Evolutionary conservation across 805 yeast species (phyloP), one percentile per base, ranked within the genome.

Genomic region (Metschnikowia anglica): DNA sequence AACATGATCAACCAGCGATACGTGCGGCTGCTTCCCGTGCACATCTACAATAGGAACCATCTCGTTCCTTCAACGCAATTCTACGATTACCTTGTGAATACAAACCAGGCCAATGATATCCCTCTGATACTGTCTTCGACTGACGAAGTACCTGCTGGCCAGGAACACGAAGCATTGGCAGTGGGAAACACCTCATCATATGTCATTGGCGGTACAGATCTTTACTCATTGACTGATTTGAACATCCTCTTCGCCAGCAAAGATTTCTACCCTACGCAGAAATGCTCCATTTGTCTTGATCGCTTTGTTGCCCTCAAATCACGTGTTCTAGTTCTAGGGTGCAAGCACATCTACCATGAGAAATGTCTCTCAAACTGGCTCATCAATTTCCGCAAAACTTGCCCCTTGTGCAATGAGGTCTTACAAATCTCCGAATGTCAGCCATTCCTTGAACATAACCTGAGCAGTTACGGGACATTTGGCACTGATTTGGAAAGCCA

Each of bases 211-310:
- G 37, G 19, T 13, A 33, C 46, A 2, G 49, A 43, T 16, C 34
- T 52, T 13, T 30, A 28, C 25, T 18, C 40, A 18, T 24, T 48
- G 31, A 16, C 17, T 3, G 37, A 39, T 5, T 13, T 51, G 29
- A 34, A 35, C 16, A 34, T 52, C 7, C 18, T 48, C 9, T 44
- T 40, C 19, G 42, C 45, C 3, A 38, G 30, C 12, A 36, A 39
- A 20, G 52, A 52, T 34, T 52, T 24, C 31, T 53, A 40, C 31
- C 37, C 46, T 3, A 61, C 80, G 1, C 75, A 66, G 48, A 80
- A 77, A 57, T 81, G 86, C 54, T 75, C 79, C 18, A 79, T 81
- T 18, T 81, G 86, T 51, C 66, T 81, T 31, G 84, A 76, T 34
- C 73, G 68, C 47, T 80, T 74, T 52, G 60, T 63, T 9, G 72